Evolutionary conservation across 1,139 yeast genomes (phyloP).

Genomic region (Magnusiomyces ingens): DNA sequence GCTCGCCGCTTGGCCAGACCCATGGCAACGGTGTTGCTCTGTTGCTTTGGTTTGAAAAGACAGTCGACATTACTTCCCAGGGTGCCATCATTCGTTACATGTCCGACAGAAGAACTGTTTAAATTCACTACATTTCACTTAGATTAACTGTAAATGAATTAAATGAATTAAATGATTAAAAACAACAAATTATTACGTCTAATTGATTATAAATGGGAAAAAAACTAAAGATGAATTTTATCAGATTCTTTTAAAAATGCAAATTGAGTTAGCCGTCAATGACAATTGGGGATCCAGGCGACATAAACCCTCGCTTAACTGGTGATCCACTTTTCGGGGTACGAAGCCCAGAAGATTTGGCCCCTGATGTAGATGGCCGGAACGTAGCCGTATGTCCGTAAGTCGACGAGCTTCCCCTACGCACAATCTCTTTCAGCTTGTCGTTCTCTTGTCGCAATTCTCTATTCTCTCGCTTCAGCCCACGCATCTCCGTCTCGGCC

Average conservation of each 20-base stretch:
- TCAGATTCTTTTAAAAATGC: too few relatives aligned
- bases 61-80: slow-evolving; percentile 75
- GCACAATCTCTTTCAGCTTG: slow-evolving; percentile 4
- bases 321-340: not conserved
- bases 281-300: not conserved
- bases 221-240: too few relatives aligned
- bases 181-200: too few relatives aligned
- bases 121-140: slow-evolving; percentile 13
- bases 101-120: slow-evolving; percentile 79
- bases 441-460: slow-evolving; percentile 16
- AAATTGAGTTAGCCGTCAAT: not conserved
- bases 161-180: too few relatives aligned
- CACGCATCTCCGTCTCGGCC: not conserved
- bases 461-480: slow-evolving; percentile 8
- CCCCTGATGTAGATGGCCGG: not conserved
- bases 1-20: slow-evolving; percentile 52
- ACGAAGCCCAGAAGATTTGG: not conserved
- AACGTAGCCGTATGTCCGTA: too few relatives aligned
- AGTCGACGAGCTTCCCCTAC: not conserved
- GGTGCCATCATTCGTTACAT: slow-evolving; percentile 84
- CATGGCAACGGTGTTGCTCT: slow-evolving; percentile 83
- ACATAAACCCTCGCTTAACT: not conserved
- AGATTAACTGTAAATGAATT: too few relatives aligned
- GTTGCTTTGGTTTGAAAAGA: slow-evolving; percentile 88
- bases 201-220: too few relatives aligned